Conservation (phyloP, 305 asterid genomes). For the Solanum chacoense region DNA sequence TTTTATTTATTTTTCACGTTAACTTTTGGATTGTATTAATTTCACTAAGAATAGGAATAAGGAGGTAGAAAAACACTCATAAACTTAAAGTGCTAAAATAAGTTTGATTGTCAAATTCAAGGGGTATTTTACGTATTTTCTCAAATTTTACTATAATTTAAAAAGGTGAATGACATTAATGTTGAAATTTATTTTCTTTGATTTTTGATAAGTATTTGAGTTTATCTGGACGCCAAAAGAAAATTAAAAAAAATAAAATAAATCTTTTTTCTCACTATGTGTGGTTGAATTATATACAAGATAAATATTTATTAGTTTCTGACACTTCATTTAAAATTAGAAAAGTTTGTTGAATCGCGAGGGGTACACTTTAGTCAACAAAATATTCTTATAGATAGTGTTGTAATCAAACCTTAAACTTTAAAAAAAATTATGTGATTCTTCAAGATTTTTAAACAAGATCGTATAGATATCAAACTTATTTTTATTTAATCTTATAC, state of each 20-base stretch:
- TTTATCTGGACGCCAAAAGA: too few relatives aligned
- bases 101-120: not conserved
- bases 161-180: not conserved
- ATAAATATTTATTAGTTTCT: too few relatives aligned
- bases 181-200: too few relatives aligned
- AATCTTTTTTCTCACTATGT: not conserved
- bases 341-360: too few relatives aligned
- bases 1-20: not conserved
- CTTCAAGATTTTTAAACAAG: not conserved
- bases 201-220: too few relatives aligned
- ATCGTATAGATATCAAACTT: too few relatives aligned
- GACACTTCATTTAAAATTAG: not conserved
- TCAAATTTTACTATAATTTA: too few relatives aligned
- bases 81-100: not conserved
- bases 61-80: not conserved
- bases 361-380: not conserved
- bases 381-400: too few relatives aligned
- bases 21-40: not conserved
- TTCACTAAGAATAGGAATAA: not conserved
- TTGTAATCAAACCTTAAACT: not conserved
- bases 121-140: too few relatives aligned
- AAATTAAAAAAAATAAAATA: too few relatives aligned
- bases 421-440: not conserved
- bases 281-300: not conserved
- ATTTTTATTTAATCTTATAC: too few relatives aligned